Evolutionary conservation across 2,329 filamentous ascomycete species (phyloP), one percentile per base, ranked within the genome.

Genomic region (Anthostomella pinea): DNA sequence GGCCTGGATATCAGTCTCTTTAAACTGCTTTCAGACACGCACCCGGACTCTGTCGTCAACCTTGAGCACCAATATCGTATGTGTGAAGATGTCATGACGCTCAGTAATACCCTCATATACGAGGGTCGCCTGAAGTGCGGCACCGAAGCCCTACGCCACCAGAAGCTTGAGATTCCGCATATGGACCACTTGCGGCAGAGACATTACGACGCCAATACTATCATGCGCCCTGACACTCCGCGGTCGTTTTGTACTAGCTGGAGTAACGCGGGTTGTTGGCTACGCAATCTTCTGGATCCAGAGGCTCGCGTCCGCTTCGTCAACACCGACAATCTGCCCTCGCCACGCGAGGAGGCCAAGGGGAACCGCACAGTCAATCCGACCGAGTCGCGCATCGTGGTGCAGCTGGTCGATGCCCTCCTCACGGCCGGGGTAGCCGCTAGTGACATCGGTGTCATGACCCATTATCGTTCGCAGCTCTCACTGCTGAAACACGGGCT

Each of bases 61-160:
- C 76, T 98, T 2, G 89, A 93, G 53, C 89, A 96, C 55, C 93
- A 98, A 59, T 98, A 98, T 59, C 87, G 93, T 43, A 98, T 98
- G 93, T 95, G 88, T 54, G 86, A 93, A 50, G 93, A 98, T 44
- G 86, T 98, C 43, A 97, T 97, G 91, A 76, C 83, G 2, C 75
- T 98, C 10, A 94, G 88, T 45, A 98, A 96, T 62, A 85, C 79
- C 1, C 75, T 98, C 38, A 96, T 98, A 53, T 98, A 98, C 65
- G 73, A 83, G n/a, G 91, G 90, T 4, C 79, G 82, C 22, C 74
- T 98, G 23, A 91, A 93, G 54, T 98, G 93, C 57, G 93, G 93
- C 16, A 95, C 83, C 4, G 73, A 84, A 30, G 72, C 76, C 34
- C 80, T 97, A 8, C 86, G 88, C 8, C 69, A 70, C 21, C 79